Conservation (phyloP, 1,284 basidiomycete genomes). For the Trametes sp. region DNA sequence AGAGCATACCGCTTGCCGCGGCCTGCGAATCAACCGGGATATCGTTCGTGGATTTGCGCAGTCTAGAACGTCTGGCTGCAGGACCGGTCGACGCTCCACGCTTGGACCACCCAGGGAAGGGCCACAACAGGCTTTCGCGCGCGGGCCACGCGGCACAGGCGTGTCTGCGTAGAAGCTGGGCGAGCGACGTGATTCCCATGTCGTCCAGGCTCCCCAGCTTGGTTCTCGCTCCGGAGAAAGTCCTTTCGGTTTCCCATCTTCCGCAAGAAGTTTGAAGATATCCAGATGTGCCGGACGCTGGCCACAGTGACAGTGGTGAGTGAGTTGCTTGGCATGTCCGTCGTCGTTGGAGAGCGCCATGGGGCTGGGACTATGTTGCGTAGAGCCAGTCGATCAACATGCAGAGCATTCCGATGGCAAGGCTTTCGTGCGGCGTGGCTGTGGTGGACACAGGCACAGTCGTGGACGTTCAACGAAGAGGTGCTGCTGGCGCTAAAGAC, state of each 20-base stretch:
- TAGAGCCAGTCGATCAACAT: neutral
- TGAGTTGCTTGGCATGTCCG: neutral
- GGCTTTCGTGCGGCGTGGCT: neutral
- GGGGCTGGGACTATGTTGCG: too few relatives aligned
- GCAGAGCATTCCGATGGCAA: neutral
- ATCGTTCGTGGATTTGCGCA: constrained; percentile 21
- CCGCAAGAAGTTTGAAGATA: constrained; percentile 22
- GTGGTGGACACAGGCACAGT: neutral
- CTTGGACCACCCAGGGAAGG: constrained; percentile 21
- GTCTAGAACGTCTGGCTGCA: constrained; percentile 24
- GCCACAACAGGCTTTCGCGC: constrained; percentile 22
- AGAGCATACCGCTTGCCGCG: constrained; percentile 16
- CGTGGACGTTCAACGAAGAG: too few relatives aligned
- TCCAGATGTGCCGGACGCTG: constrained; percentile 5
- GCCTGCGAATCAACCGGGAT: constrained; percentile 15
- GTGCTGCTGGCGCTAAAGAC: neutral
- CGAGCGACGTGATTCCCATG: constrained; percentile 20
- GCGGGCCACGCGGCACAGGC: constrained; percentile 28
- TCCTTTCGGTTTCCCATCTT: constrained; percentile 21
- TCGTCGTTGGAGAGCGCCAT: too few relatives aligned
- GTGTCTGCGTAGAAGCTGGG: constrained; percentile 28
- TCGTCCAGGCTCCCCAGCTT: constrained; percentile 5
- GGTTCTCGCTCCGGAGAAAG: constrained; percentile 29
- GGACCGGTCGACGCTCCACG: constrained; percentile 23
- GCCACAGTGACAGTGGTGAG: constrained; percentile 8